Evolutionary conservation across 306 rosid species (phyloP), one percentile per base, ranked within the genome.

Genomic region (Prosopis cineraria): DNA sequence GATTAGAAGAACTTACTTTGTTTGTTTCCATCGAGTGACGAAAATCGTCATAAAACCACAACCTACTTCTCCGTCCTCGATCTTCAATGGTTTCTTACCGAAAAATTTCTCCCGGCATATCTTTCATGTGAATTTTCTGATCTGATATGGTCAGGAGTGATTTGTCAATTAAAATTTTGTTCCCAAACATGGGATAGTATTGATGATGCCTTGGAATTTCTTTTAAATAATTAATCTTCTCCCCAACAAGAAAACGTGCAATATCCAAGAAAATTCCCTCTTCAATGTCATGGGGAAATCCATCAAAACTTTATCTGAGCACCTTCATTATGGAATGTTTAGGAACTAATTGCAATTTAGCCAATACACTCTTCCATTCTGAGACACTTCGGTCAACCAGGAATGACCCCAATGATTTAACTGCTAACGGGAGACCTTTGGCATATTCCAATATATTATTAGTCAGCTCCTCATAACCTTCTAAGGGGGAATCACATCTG

Each of bases 181-280:
- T 34, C 5, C 37, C 37, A 34, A 69, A 41, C 0, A 63, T 33
- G 0, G 78, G 16, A 63, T 52, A 20, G 71, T 47, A 62, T 63
- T 68, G 78, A 5, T 74, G 45, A 64, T 19, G 20, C 27, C 36
- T 13, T 5, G 72, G 3, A 40, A 78, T 0, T 1, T 55, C 10
- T 5, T 7, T 66, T 10, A 72, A n/a, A 33, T 1, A 13, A 2
- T 10, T 10, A 44, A 44, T 44, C 16, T 0, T 0, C 22, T 11
- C 19, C 10, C 0, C 0, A 2, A 0, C 6, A 52, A 44, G 33
- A 44, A 82, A 73, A 25, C 82, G 78, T 55, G 82, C 75, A 44
- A 82, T 72, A 20, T 82, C 72, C 13, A 82, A 16, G 67, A 82
- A 77, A 53, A 77, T 71, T 53, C 76, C 70, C 6, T 77, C 64